Evolutionary conservation across 345 rosid species (phyloP).

Genomic region (Stellera chamaejasme): DNA sequence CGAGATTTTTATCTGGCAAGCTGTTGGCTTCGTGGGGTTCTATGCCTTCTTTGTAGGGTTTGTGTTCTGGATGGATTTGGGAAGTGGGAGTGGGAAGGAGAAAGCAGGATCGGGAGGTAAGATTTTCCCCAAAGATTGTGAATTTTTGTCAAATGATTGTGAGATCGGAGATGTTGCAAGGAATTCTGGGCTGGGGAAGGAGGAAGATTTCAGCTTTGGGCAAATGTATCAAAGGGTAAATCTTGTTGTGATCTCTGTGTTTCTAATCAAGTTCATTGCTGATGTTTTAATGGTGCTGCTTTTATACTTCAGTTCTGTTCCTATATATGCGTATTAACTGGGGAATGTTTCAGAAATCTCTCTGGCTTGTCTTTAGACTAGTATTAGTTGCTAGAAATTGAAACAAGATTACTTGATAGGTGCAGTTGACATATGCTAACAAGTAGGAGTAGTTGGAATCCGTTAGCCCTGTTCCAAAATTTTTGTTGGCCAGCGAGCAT

Average conservation of each 20-base stretch:
- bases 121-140: conserved; percentile 16
- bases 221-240: conserved; percentile 39
- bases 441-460: no score
- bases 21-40: conserved; percentile 76
- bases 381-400: no score
- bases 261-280: not conserved
- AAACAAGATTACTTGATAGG: no score
- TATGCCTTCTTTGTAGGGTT: conserved; percentile 79
- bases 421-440: no score
- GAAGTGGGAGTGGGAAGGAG: conserved; percentile 25
- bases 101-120: conserved; percentile 5
- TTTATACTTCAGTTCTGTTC: no score
- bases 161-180: conserved; percentile 27
- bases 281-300: no score
- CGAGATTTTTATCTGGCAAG: conserved; percentile 92
- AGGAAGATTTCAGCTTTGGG: conserved; percentile 22
- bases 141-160: conserved; percentile 21
- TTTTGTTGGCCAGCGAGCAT: no score
- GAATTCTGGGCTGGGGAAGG: conserved; percentile 25
- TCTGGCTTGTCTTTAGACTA: no score
- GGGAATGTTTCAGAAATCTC: no score
- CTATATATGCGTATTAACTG: no score
- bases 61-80: conserved; percentile 94
- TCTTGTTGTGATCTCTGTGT: conserved; percentile 5
- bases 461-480: no score